Evolutionary conservation across 1,284 basidiomycete species (phyloP).

Genomic region (Vanrija sp.): DNA sequence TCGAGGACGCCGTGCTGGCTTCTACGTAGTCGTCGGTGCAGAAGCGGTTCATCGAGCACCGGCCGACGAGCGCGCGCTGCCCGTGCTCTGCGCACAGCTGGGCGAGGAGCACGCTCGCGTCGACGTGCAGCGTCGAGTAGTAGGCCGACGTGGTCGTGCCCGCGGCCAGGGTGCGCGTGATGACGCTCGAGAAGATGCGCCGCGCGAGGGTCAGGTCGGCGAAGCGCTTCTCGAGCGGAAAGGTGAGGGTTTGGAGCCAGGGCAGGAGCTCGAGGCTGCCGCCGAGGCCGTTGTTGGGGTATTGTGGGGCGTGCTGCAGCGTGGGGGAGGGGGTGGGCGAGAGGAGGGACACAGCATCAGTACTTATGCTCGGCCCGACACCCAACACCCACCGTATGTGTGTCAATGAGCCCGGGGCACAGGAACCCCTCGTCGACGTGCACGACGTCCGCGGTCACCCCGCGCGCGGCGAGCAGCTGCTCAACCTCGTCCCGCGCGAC

Average conservation of each 20-base stretch:
- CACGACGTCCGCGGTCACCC: conserved; percentile 37
- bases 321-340: conserved; percentile 4
- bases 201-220: conserved; percentile 67
- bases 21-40: conserved; percentile 71
- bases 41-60: conserved; percentile 92
- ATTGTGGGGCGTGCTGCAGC: conserved; percentile 76
- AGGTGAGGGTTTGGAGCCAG: conserved; percentile 83
- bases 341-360: background rate
- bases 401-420: conserved; percentile 84
- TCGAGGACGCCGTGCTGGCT: conserved; percentile 57
- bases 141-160: conserved; percentile 94
- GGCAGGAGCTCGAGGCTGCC: conserved; percentile 68
- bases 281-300: conserved; percentile 76
- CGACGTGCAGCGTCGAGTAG: conserved; percentile 78
- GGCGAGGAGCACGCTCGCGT: conserved; percentile 75
- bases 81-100: conserved; percentile 67
- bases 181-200: conserved; percentile 67
- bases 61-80: conserved; percentile 80
- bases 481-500: conserved; percentile 44
- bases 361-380: background rate
- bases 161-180: conserved; percentile 67
- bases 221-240: conserved; percentile 83
- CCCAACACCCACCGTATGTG: conserved; percentile 66
- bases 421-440: conserved; percentile 71
- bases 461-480: conserved; percentile 32